These are phyloP conservation scores for Patellaria atrata DNA, from an alignment of 495 filamentous ascomycete species.

Conservation along the genomic window DNA sequence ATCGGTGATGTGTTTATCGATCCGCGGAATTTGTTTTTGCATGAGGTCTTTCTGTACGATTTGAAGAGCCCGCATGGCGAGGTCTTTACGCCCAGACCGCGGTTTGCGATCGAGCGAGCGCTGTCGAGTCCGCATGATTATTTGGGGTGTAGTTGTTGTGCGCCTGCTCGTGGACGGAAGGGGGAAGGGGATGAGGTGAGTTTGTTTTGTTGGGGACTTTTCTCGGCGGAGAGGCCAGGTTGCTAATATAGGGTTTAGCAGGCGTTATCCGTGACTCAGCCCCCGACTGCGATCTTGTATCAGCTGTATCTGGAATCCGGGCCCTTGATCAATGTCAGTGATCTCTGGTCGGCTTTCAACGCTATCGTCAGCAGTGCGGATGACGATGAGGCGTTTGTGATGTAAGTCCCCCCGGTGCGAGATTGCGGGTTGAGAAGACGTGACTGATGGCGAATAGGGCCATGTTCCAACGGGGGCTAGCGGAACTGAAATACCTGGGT, in stretches of 20 bases:
- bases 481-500: conserved; percentile 72
- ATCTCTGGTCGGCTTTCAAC: conserved; percentile 80
- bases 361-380: conserved; percentile 55
- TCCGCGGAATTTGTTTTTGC: conserved; percentile 50
- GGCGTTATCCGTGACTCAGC: conserved; percentile 46
- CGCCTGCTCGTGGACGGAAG: conserved; percentile 26
- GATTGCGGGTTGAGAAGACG: conserved; percentile 3
- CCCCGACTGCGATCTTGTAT: conserved; percentile 70
- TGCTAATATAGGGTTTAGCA: conserved; percentile 9
- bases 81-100: conserved; percentile 65
- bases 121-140: conserved; percentile 74
- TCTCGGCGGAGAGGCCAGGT: not conserved
- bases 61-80: conserved; percentile 63
- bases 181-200: conserved; percentile 5
- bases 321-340: conserved; percentile 70
- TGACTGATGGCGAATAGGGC: conserved; percentile 30
- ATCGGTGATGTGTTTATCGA: conserved; percentile 39
- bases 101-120: conserved; percentile 67
- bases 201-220: not conserved
- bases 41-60: conserved; percentile 79
- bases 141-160: conserved; percentile 58
- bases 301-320: conserved; percentile 86
- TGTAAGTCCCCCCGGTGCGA: conserved; percentile 8
- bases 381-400: conserved; percentile 29
- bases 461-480: conserved; percentile 67